Conservation (phyloP, 1,139 yeast genomes). For the Taphrina wiesneri region DNA sequence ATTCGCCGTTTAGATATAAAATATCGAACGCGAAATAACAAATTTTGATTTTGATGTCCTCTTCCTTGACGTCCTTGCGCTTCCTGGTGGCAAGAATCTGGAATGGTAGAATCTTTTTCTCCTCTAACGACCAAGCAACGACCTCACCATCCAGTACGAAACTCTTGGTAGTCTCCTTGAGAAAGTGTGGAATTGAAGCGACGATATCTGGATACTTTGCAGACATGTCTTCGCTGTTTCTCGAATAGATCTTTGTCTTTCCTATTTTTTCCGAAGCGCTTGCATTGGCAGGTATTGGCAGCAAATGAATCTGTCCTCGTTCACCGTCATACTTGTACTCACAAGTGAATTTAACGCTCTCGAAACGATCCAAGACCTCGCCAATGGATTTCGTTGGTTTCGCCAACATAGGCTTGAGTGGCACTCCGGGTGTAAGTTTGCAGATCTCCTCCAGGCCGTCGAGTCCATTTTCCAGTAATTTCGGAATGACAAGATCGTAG, state of each 20-base stretch:
- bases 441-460: slow-evolving; percentile 65
- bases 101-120: slow-evolving; percentile 79
- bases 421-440: slow-evolving; percentile 84
- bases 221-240: slow-evolving; percentile 97
- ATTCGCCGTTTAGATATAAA: slow-evolving; percentile 65
- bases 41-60: slow-evolving; percentile 83
- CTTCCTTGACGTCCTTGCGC: slow-evolving; percentile 84
- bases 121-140: slow-evolving; percentile 92
- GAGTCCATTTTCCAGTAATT: slow-evolving; percentile 69
- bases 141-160: slow-evolving; percentile 94
- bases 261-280: slow-evolving; percentile 48
- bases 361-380: slow-evolving; percentile 82
- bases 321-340: slow-evolving; percentile 98
- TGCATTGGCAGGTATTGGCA: slow-evolving; percentile 48
- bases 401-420: slow-evolving; percentile 96
- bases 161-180: slow-evolving; percentile 49
- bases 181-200: slow-evolving; percentile 64
- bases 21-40: slow-evolving; percentile 92
- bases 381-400: slow-evolving; percentile 92
- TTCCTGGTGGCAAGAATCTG: slow-evolving; percentile 91
- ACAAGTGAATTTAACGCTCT: slow-evolving; percentile 72
- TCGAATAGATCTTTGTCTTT: slow-evolving; percentile 70
- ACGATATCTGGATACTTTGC: slow-evolving; percentile 90
- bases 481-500: slow-evolving; percentile 71
- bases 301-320: slow-evolving; percentile 87